Percentiles rank a stretch among this genome's conserved stretches.
Conservation (phyloP, 176 grass and related monocot genomes). For the Hyparrhenia diplandra region DNA sequence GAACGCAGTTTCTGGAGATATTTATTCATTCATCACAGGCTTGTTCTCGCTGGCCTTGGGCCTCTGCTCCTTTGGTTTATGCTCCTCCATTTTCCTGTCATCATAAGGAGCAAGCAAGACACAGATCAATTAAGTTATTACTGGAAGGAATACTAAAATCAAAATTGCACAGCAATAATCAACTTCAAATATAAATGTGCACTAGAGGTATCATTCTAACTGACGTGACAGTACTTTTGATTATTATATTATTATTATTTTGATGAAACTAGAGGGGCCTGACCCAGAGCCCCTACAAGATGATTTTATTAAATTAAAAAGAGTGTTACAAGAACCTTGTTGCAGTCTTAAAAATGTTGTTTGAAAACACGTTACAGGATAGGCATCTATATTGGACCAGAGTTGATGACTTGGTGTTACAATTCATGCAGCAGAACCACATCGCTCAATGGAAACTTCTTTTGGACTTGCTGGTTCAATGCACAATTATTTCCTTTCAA, state of each 20-base stretch:
- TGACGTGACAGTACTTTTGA: background rate
- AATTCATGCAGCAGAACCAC: background rate
- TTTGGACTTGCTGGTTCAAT: background rate
- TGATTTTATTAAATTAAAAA: no score
- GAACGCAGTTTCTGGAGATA: background rate
- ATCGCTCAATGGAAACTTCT: background rate
- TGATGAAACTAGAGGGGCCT: no score
- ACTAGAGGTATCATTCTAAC: background rate
- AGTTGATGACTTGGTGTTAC: background rate
- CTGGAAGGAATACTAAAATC: background rate
- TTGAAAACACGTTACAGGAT: no score
- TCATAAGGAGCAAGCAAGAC: background rate
- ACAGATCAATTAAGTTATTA: background rate
- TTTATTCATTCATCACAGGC: slow-evolving; percentile 75
- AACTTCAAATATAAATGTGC: background rate
- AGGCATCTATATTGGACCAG: background rate
- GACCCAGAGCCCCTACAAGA: no score
- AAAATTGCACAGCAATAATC: background rate
- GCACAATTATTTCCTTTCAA: background rate
- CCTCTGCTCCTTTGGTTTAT: slow-evolving; percentile 70
- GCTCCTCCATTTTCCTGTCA: slow-evolving; percentile 60
- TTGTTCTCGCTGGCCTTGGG: slow-evolving; percentile 76
- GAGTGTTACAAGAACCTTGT: no score
- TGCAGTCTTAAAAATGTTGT: background rate
- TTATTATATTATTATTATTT: background rate